phyloP scores from a whole-genome alignment of 2,329 filamentous ascomycete species.

The Aspergillus floridensis region DNA sequence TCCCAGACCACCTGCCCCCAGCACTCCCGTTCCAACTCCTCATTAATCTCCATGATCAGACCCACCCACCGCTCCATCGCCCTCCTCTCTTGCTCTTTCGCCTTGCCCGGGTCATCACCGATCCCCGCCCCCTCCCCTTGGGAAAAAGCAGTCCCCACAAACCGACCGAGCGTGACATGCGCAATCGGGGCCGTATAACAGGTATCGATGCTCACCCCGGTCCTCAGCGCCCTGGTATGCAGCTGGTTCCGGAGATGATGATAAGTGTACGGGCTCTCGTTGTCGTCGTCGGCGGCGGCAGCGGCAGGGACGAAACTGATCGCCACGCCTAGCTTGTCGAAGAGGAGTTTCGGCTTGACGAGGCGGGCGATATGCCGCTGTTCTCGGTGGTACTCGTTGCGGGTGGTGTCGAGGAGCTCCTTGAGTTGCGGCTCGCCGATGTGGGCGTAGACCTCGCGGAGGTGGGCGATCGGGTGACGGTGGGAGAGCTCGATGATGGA shows the following conservation, averaged over 20 bases:
- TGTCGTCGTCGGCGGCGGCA: background rate
- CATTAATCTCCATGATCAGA: background rate
- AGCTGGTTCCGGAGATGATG: constrained; percentile 5
- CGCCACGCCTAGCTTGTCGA: constrained; percentile 1
- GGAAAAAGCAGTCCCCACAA: background rate
- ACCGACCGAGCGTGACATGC: constrained; percentile 3
- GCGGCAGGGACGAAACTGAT: background rate
- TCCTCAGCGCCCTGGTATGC: background rate
- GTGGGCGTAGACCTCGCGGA: constrained; percentile 3
- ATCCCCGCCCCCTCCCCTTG: background rate
- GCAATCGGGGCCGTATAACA: constrained; percentile 8
- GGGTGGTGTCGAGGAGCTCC: background rate
- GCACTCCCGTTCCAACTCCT: background rate
- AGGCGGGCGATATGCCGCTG: background rate
- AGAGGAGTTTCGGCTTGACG: constrained; percentile 1
- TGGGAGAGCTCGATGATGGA: constrained; percentile 5
- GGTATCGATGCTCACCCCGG: constrained; percentile 4
- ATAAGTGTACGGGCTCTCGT: background rate
- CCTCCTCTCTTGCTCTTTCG: background rate
- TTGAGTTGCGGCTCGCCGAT: background rate
- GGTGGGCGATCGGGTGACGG: background rate
- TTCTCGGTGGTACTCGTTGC: background rate
- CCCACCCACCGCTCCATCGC: background rate
- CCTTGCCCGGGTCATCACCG: background rate
- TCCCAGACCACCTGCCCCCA: background rate